Percentiles rank a stretch among this genome's conserved stretches.
Conservation (phyloP, 768 basidiomycete species). For the Dictyophora rubrovolvata region DNA sequence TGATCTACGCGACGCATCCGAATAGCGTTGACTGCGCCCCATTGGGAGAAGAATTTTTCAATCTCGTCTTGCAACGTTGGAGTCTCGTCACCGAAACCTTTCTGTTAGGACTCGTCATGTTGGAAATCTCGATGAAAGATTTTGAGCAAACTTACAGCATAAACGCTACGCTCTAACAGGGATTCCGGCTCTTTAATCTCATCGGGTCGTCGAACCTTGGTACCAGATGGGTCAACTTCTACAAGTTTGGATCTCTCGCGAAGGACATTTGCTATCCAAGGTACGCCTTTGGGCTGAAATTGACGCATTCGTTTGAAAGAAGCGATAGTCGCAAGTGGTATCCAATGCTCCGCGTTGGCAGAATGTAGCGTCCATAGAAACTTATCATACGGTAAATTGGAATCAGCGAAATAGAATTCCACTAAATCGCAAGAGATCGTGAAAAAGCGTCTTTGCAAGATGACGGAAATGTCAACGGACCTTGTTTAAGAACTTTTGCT, state of each 20-base stretch:
- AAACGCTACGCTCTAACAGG: constrained; percentile 75
- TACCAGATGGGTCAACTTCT: constrained; percentile 64
- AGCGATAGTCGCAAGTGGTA: constrained; percentile 74
- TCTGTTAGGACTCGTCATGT: constrained; percentile 35
- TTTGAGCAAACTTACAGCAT: constrained; percentile 54
- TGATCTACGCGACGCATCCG: constrained; percentile 77
- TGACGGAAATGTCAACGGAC: neutral
- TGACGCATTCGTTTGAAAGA: constrained; percentile 96
- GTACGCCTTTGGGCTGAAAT: constrained; percentile 44
- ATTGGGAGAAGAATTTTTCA: constrained; percentile 72
- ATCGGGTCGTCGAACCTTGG: constrained; percentile 64
- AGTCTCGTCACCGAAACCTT: constrained; percentile 73
- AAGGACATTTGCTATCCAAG: constrained; percentile 67
- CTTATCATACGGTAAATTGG: constrained; percentile 92
- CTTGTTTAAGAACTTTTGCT: constrained; percentile 5
- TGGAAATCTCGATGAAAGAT: neutral
- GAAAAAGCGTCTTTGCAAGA: neutral
- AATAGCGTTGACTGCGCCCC: constrained; percentile 70
- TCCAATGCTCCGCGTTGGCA: constrained; percentile 78
- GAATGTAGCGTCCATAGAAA: constrained; percentile 93
- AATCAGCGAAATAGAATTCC: constrained; percentile 93
- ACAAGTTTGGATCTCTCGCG: constrained; percentile 37
- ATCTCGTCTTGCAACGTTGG: constrained; percentile 58
- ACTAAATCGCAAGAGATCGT: constrained; percentile 34
- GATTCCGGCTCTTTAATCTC: constrained; percentile 69